Evolutionary conservation across 2,329 filamentous ascomycete species (phyloP).

Genomic region (Ophiobolus disseminans): DNA sequence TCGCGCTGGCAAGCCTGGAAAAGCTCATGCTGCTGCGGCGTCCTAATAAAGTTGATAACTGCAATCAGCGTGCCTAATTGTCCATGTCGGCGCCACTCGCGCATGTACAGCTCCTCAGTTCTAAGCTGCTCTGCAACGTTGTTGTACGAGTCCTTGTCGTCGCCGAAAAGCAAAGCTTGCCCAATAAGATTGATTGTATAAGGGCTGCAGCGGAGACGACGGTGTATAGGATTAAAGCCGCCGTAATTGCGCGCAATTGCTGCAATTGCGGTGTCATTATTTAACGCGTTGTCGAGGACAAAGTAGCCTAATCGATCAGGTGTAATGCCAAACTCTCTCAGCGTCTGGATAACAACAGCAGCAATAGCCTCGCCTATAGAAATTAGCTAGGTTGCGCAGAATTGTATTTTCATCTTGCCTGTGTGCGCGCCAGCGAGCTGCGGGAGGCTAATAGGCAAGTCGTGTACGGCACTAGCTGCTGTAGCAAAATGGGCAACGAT

Average conservation of each 20-base stretch:
- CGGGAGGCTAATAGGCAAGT: conserved; percentile 10
- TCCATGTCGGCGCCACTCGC: neutral
- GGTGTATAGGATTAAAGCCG: neutral
- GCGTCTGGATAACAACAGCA: neutral
- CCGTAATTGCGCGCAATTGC: neutral
- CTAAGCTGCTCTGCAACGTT: neutral
- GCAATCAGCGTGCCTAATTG: neutral
- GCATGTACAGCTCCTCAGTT: neutral
- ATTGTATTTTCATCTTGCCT: conserved; percentile 4
- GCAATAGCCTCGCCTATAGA: neutral
- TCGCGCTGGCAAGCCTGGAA: neutral
- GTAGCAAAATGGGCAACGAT: conserved; percentile 6
- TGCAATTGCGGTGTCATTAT: conserved; percentile 1
- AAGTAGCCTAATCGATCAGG: conserved; percentile 2
- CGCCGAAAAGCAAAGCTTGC: neutral
- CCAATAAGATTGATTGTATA: conserved; percentile 1
- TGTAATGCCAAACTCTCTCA: neutral
- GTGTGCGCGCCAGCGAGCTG: conserved; percentile 5
- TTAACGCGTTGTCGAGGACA: conserved; percentile 4
- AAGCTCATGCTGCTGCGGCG: conserved; percentile 6
- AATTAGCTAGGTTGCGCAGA: too few species aligned
- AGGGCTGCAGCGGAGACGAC: neutral
- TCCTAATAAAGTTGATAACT: conserved; percentile 5
- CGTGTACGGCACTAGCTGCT: neutral
- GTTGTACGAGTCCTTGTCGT: neutral